Base-by-base conservation (phyloP, 495 filamentous ascomycete species). In the Aspergillus avenaceus region DNA sequence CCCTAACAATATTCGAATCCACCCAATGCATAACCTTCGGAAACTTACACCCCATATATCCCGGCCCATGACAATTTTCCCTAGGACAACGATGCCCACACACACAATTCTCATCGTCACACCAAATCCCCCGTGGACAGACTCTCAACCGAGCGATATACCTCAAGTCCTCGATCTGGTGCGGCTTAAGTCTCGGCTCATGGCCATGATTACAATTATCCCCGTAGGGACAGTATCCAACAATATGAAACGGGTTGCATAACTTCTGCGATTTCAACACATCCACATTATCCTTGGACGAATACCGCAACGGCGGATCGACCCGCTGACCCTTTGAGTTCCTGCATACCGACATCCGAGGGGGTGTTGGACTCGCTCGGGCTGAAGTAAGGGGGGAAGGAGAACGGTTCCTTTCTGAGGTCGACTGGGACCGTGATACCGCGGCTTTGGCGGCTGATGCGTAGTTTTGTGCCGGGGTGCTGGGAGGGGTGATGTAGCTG, bases 221-320 rank as follows among this genome's bases (percentile, higher is more conserved):
- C 23, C 50, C 47, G 14, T 43, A 54, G 1, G 40, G 38, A 40
- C 62, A 67, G 13, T 38, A 41, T 1, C 49, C 60, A 21, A 59
- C 51, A 21, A 67, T 46, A 38, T 67, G 57, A 38, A 48, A 60
- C 28, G 38, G 48, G 44, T 67, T 61, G 50, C 62, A 67, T 18
- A 56, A 47, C 40, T 63, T 65, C 3, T 41, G 32, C 12, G 25
- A 18, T 21, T 59, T 63, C 7, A 67, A 53, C 8, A 24, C 24
- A 3, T 50, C 47, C 37, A 63, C 16, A 2, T 52, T 53, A 8
- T 50, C 53, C 13, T 59, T 54, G 12, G 49, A 48, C 18, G 57
- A 60, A 25, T 26, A 48, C 7, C 53, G 34, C 8, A 62, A 27
- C 0, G 51, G 47, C 0, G 44, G 40, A 40, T 67, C 62, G 27